Evolutionary conservation across 169 alveolate species (phyloP), one percentile per base, ranked within the genome.

Genomic region (Plasmodium ovale): DNA sequence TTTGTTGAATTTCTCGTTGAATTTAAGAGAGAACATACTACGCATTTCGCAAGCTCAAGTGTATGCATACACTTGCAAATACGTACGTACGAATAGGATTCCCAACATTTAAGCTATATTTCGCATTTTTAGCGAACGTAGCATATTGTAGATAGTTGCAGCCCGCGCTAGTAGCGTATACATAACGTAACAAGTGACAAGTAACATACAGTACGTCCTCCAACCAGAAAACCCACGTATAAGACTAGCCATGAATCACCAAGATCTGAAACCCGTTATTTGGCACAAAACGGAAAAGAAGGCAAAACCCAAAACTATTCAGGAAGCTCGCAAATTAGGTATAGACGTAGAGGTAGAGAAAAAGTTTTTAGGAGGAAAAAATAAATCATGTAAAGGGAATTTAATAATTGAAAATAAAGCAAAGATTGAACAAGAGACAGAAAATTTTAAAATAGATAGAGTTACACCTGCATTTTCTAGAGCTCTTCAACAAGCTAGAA

Each of bases 401-500:
- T 60, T 74, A 74, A 74, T 74, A 42, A 74, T 74, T 60, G 88
- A 47, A 87, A 93, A 94, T 51, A 93, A 94, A 62, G 93, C 94
- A 12, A 93, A 93, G 44, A 93, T 93, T 37, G 96, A 93, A 58
- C 92, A 92, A 29, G 96, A 93, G 53, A 92, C 93, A 1, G 96
- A 93, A 51, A 87, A 89, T 39, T 93, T 93, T 68, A 89, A 87
- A 58, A 87, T 93, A 14, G 96, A 93, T 49, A 77, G 96, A 33
- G 94, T 93, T 35, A 92, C 91, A 14, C 93, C 89, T 37, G 92
- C 85, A 10, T 93, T 93, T 74, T 87, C 95, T 10, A 88, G 92
- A 64, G 96, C 96, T 53, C 62, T 93, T 27, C 96, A 93, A 82
- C 92, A 93, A 93, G 95, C 95, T 6, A 70, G 95, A 42, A 44